These are phyloP conservation scores for Plasmodium malariae DNA, from an alignment of 169 alveolate species.

Conservation along the genomic window DNA sequence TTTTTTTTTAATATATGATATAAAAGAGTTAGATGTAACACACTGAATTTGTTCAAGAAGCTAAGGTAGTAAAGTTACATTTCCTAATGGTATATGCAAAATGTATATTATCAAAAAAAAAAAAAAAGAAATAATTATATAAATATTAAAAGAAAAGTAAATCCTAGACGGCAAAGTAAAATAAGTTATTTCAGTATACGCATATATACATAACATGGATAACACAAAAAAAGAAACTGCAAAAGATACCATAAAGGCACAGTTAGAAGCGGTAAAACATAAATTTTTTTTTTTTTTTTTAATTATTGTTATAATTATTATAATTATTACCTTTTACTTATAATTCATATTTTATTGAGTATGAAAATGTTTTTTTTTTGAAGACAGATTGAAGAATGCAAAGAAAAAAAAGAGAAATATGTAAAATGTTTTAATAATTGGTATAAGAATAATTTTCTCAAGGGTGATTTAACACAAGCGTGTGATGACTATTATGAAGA, in stretches of 20 bases:
- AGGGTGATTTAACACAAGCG: constrained; percentile 83
- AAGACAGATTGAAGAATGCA: constrained; percentile 77
- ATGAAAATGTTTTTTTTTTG: constrained; percentile 6
- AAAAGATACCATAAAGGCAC: constrained; percentile 47
- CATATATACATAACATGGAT: constrained; percentile 33
- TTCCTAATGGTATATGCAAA: background rate
- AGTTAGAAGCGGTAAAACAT: constrained; percentile 67
- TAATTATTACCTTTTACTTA: constrained; percentile 1
- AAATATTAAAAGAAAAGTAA: background rate
- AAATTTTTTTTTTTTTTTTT: background rate
- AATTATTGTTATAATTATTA: constrained; percentile 2
- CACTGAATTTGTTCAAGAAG: constrained; percentile 61
- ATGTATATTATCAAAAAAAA: constrained; percentile 8
- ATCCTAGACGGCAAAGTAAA: background rate
- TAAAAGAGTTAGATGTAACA: constrained; percentile 69
- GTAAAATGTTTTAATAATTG: constrained; percentile 83
- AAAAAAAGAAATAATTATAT: background rate
- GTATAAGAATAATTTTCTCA: constrained; percentile 84
- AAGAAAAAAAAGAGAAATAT: constrained; percentile 80
- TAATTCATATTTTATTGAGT: constrained; percentile 6
- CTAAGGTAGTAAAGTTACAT: constrained; percentile 24
- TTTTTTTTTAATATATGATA: constrained; percentile 1
- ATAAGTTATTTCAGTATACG: background rate
- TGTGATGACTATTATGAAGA: constrained; percentile 79
- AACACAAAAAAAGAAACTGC: constrained; percentile 18